Evolutionary conservation across 2,329 filamentous ascomycete genomes (phyloP).

Genomic region (Alternaria atra): DNA sequence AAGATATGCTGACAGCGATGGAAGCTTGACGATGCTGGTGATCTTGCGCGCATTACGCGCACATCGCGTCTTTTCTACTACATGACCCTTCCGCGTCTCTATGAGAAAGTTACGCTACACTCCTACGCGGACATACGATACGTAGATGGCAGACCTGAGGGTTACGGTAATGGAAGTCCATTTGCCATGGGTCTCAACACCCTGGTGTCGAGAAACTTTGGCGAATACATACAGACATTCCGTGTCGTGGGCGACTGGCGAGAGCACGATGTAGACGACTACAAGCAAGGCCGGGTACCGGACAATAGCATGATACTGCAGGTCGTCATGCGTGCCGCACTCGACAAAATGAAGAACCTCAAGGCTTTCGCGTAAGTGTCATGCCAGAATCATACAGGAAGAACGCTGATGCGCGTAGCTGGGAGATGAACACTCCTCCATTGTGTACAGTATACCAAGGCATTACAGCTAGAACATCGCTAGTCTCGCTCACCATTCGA

Average conservation of each 20-base stretch:
- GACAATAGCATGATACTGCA: conserved; percentile 72
- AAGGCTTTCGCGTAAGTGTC: conserved; percentile 59
- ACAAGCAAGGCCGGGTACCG: conserved; percentile 67
- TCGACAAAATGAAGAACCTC: conserved; percentile 67
- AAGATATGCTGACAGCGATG: conserved; percentile 16
- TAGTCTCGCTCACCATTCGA: conserved; percentile 64
- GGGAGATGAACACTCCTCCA: conserved; percentile 69
- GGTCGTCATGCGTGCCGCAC: conserved; percentile 65
- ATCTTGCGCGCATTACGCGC: conserved; percentile 67
- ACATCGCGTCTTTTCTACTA: conserved; percentile 70
- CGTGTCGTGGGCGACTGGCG: conserved; percentile 65
- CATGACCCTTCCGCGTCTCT: conserved; percentile 70
- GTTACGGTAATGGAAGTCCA: conserved; percentile 69
- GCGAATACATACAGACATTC: conserved; percentile 62
- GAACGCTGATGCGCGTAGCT: conserved; percentile 52
- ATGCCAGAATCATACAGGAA: background rate
- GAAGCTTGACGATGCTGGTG: conserved; percentile 66
- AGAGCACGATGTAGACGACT: conserved; percentile 66
- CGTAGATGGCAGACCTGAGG: conserved; percentile 65
- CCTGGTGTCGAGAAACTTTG: conserved; percentile 65
- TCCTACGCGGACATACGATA: conserved; percentile 69
- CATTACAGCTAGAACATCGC: conserved; percentile 56
- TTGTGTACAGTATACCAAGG: conserved; percentile 67
- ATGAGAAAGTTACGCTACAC: conserved; percentile 63
- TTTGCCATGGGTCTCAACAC: conserved; percentile 71